phyloP scores from a whole-genome alignment of 495 filamentous ascomycete genomes.

The Rhypophila decipiens region DNA sequence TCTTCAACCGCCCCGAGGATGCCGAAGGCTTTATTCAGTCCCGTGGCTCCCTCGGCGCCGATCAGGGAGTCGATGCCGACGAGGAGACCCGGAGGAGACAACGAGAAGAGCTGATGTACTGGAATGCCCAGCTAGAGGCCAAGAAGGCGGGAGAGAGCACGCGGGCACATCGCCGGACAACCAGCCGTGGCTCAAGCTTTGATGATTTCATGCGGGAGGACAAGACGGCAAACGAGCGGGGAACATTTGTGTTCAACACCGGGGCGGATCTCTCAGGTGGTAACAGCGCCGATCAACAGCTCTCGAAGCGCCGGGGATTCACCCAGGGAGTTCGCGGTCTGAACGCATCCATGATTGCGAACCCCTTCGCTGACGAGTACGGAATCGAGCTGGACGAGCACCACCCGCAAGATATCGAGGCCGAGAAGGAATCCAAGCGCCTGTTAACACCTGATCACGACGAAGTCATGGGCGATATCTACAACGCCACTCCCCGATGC shows the following conservation, averaged over 20 bases:
- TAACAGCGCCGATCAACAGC: constrained; percentile 26
- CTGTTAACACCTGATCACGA: constrained; percentile 35
- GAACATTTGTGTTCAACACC: constrained; percentile 47
- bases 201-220: constrained; percentile 49
- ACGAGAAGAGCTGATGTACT: constrained; percentile 68
- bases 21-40: constrained; percentile 49
- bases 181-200: constrained; percentile 35
- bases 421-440: constrained; percentile 20
- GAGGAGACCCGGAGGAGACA: constrained; percentile 60
- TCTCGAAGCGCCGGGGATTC: constrained; percentile 38
- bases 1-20: constrained; percentile 54
- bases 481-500: constrained; percentile 40
- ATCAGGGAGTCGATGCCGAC: constrained; percentile 57
- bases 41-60: constrained; percentile 41
- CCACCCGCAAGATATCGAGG: constrained; percentile 15
- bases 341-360: constrained; percentile 45
- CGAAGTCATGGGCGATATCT: constrained; percentile 46
- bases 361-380: constrained; percentile 56
- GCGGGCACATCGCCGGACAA: constrained; percentile 3
- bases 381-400: constrained; percentile 42
- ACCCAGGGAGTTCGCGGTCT: constrained; percentile 43
- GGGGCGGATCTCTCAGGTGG: constrained; percentile 27
- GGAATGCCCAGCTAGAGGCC: constrained; percentile 45
- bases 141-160: constrained; percentile 18
- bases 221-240: constrained; percentile 33